Conservation (phyloP, 2,329 filamentous ascomycete genomes). For the Aulographum hederae region DNA sequence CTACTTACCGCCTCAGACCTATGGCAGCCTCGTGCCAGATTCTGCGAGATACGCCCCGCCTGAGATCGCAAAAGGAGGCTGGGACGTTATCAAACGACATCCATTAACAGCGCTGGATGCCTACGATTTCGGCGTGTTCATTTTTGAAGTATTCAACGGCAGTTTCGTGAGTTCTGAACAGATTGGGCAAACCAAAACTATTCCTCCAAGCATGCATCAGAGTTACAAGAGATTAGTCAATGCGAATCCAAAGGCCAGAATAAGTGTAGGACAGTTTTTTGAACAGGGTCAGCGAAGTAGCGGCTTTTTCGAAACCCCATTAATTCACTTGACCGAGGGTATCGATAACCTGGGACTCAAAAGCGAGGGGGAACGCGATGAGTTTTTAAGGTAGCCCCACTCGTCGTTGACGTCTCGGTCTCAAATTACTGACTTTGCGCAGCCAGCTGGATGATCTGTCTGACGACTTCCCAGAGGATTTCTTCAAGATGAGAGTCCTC, state of each 20-base stretch:
- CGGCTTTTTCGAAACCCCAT: conserved; percentile 79
- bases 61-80: conserved; percentile 72
- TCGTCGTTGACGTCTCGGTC: too few species aligned
- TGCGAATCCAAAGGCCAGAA: conserved; percentile 70
- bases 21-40: conserved; percentile 75
- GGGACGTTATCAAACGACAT: conserved; percentile 74
- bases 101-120: conserved; percentile 71
- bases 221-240: conserved; percentile 83
- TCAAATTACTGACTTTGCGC: conserved; percentile 3
- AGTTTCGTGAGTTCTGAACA: conserved; percentile 61
- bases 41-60: conserved; percentile 70
- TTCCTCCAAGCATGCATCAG: conserved; percentile 75
- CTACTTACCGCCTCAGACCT: too few species aligned
- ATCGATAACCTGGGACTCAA: conserved; percentile 89
- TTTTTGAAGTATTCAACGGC: conserved; percentile 87
- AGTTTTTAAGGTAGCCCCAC: conserved; percentile 49
- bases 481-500: conserved; percentile 92
- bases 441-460: conserved; percentile 67
- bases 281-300: conserved; percentile 71
- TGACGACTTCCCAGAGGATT: conserved; percentile 93
- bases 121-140: conserved; percentile 66
- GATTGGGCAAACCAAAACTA: conserved; percentile 65
- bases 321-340: conserved; percentile 83
- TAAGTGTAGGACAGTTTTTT: conserved; percentile 70
- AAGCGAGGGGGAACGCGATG: conserved; percentile 62